Evolutionary conservation across 306 rosid genomes (phyloP).

Genomic region (Quercus alba): DNA sequence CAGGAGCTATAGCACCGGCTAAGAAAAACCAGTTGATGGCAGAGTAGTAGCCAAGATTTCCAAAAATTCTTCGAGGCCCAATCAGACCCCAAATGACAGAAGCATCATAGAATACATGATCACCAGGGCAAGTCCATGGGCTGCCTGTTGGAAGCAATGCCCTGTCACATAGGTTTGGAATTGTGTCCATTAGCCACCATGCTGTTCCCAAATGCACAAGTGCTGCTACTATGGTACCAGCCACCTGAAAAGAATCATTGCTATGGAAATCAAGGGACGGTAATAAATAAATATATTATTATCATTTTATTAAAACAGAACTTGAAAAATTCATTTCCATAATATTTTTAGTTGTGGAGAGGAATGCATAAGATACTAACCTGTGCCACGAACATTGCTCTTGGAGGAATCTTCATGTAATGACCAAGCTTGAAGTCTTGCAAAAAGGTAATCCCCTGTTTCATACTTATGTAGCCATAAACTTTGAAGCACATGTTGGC

Average conservation of each 20-base stretch:
- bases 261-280: background rate
- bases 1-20: constrained; percentile 71
- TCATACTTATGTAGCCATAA: constrained; percentile 70
- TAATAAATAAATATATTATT: background rate
- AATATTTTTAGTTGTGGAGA: background rate
- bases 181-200: constrained; percentile 76
- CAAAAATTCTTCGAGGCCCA: constrained; percentile 73
- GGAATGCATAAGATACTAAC: constrained; percentile 22
- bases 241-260: constrained; percentile 37
- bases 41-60: constrained; percentile 68
- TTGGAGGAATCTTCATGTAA: constrained; percentile 93
- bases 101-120: constrained; percentile 86
- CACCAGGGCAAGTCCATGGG: constrained; percentile 88
- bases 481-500: constrained; percentile 78
- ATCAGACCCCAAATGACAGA: constrained; percentile 86
- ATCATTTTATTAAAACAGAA: background rate
- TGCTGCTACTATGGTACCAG: constrained; percentile 57
- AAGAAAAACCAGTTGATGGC: constrained; percentile 83
- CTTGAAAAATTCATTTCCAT: background rate
- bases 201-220: constrained; percentile 66
- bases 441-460: constrained; percentile 61
- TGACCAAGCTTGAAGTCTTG: constrained; percentile 94
- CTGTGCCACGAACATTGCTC: constrained; percentile 83
- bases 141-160: constrained; percentile 61
- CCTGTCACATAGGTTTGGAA: constrained; percentile 64